A percentile compares a stretch with the other conserved stretches of the same genome.
Conservation (phyloP, 495 filamentous ascomycete genomes). For the Opeltia flavorubescens region DNA sequence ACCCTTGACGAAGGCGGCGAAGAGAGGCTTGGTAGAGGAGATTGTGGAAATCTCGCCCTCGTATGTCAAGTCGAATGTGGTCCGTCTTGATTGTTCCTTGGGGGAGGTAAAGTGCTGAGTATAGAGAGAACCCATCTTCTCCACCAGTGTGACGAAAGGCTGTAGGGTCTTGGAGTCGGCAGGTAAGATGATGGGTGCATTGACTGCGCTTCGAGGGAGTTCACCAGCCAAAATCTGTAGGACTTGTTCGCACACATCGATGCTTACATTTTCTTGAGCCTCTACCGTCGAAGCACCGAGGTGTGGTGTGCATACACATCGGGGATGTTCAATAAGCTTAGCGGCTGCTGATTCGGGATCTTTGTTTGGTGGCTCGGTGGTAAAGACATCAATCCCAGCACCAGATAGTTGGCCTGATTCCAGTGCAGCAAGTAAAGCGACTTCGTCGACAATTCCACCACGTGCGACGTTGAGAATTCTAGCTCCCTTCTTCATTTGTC, state of each 20-base stretch:
- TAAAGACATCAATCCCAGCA: constrained; percentile 60
- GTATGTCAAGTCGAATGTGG: constrained; percentile 55
- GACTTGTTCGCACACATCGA: constrained; percentile 65
- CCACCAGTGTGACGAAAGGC: constrained; percentile 52
- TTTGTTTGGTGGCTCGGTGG: constrained; percentile 43
- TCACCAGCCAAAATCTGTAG: constrained; percentile 48
- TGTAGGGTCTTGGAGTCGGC: constrained; percentile 57
- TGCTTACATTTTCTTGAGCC: constrained; percentile 60
- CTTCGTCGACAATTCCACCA: constrained; percentile 60
- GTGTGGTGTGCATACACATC: constrained; percentile 56
- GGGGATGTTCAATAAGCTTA: constrained; percentile 43
- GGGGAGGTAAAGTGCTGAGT: constrained; percentile 49
- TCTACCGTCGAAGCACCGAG: constrained; percentile 62
- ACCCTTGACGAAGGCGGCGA: constrained; percentile 56
- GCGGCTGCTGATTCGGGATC: constrained; percentile 28
- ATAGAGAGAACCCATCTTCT: constrained; percentile 56
- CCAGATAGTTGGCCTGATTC: constrained; percentile 52
- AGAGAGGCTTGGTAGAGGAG: constrained; percentile 52
- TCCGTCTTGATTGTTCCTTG: constrained; percentile 21
- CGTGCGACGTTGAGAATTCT: constrained; percentile 52
- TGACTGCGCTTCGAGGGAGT: constrained; percentile 55
- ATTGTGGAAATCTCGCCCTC: constrained; percentile 48
- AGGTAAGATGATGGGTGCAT: constrained; percentile 57
- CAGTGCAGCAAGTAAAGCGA: constrained; percentile 45
- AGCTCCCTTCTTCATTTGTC: constrained; percentile 46